Percentiles rank a stretch among this genome's conserved stretches.
Evolutionary conservation across 2,329 filamentous ascomycete genomes (phyloP).

Genomic region (Diaporthe vaccinii): DNA sequence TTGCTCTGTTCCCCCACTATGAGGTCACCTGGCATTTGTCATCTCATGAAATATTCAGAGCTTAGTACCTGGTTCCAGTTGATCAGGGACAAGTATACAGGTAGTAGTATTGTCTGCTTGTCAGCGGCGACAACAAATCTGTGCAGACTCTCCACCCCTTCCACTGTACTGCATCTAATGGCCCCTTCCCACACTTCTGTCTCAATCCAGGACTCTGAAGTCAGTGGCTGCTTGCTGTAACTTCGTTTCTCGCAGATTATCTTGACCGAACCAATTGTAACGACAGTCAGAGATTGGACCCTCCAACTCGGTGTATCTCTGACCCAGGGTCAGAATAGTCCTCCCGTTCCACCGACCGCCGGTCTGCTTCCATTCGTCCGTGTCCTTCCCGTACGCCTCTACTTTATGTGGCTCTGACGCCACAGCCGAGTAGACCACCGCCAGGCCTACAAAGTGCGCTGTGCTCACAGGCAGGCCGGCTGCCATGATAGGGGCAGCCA

Average conservation of each 20-base stretch:
- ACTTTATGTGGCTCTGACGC: conserved; percentile 50
- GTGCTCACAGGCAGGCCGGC: conserved; percentile 51
- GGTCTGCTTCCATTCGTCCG: conserved; percentile 30
- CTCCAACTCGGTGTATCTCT: conserved; percentile 54
- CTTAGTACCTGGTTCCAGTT: not conserved
- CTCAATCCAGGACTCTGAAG: conserved; percentile 35
- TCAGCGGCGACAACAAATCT: not conserved
- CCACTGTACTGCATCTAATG: no score
- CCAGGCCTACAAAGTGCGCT: conserved; percentile 51
- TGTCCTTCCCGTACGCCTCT: conserved; percentile 54
- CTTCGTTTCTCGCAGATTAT: conserved; percentile 47
- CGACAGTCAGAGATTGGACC: conserved; percentile 45
- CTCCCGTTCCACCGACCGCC: conserved; percentile 51
- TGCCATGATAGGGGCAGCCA: conserved; percentile 49
- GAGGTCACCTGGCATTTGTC: not conserved
- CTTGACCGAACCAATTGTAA: conserved; percentile 50
- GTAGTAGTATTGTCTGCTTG: not conserved
- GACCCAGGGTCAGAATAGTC: conserved; percentile 52
- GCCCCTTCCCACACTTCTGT: rapidly evolving
- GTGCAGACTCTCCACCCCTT: no score
- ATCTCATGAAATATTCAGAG: not conserved
- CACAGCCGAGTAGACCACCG: conserved; percentile 54
- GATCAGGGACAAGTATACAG: not conserved
- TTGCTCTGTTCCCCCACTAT: not conserved
- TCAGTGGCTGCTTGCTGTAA: conserved; percentile 51